Conservation (phyloP, 306 rosid species). For the Biancaea sappan region DNA sequence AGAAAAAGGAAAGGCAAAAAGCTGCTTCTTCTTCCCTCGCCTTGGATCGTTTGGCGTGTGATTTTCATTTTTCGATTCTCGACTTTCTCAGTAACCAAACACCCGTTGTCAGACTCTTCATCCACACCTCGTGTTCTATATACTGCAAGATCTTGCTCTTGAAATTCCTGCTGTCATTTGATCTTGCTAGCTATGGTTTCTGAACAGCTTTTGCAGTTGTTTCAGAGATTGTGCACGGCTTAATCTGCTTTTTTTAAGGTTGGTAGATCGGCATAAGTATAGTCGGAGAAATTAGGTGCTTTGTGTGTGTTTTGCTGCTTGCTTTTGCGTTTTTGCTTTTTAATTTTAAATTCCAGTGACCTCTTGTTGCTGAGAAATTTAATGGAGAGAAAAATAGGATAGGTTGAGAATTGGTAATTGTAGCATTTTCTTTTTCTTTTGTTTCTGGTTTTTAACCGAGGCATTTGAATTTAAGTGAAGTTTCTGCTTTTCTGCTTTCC, state of each 20-base stretch:
- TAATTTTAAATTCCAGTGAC: neutral
- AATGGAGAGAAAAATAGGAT: neutral
- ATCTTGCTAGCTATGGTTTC: conserved; percentile 18
- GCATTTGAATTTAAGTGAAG: conserved; percentile 23
- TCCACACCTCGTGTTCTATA: conserved; percentile 15
- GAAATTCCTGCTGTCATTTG: conserved; percentile 25
- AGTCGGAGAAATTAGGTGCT: conserved; percentile 34
- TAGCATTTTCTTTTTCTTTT: neutral
- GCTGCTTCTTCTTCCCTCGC: conserved; percentile 56
- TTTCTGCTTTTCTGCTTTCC: neutral
- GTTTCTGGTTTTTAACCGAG: neutral
- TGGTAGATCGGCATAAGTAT: conserved; percentile 46
- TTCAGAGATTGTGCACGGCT: conserved; percentile 32
- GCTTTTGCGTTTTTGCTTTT: conserved; percentile 17
- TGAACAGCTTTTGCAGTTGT: neutral
- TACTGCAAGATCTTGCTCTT: conserved; percentile 42
- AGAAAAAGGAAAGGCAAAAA: conserved; percentile 41
- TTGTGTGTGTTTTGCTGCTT: neutral
- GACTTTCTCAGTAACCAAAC: conserved; percentile 66
- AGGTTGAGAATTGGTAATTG: conserved; percentile 16
- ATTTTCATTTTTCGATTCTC: conserved; percentile 38
- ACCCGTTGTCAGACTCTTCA: conserved; percentile 41
- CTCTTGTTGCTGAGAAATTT: neutral
- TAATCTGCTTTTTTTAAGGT: conserved; percentile 31
- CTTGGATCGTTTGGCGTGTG: conserved; percentile 39